Evolutionary conservation across 2,329 filamentous ascomycete genomes (phyloP).

Genomic region (Alternaria triticina): DNA sequence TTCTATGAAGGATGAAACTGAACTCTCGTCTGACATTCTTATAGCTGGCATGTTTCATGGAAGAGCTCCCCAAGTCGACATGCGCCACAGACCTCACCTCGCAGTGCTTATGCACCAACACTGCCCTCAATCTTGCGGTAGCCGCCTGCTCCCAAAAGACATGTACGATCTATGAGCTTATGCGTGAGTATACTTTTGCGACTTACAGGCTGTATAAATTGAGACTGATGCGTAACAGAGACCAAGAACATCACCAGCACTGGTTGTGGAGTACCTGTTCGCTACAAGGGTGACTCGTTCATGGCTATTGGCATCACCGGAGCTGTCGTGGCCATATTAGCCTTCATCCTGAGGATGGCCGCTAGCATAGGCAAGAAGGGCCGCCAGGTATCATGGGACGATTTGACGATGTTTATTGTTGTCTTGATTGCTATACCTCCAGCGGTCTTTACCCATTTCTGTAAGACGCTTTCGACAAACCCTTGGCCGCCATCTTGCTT

Average conservation of each 20-base stretch:
- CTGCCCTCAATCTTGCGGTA: constrained; percentile 39
- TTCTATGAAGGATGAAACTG: background rate
- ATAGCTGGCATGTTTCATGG: constrained; percentile 26
- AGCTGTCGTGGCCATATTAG: constrained; percentile 38
- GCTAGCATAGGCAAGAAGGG: constrained; percentile 44
- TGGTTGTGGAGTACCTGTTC: constrained; percentile 45
- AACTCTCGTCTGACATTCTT: constrained; percentile 4
- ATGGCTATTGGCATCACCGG: constrained; percentile 38
- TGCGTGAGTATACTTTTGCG: constrained; percentile 25
- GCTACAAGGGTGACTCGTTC: constrained; percentile 41
- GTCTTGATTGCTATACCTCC: constrained; percentile 44
- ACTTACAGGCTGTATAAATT: background rate
- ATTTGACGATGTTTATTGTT: constrained; percentile 45
- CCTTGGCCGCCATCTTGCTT: background rate
- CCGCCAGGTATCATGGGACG: constrained; percentile 47
- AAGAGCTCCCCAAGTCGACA: constrained; percentile 39
- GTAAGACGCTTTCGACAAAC: background rate
- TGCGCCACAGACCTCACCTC: constrained; percentile 48
- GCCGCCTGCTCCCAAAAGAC: constrained; percentile 45
- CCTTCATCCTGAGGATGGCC: constrained; percentile 42
- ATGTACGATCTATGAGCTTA: constrained; percentile 45
- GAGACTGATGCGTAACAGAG: constrained; percentile 18
- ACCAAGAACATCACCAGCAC: constrained; percentile 49
- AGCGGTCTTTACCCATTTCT: constrained; percentile 18
- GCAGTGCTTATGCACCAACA: constrained; percentile 50